phyloP scores from a whole-genome alignment of 257 asterid genomes.

The Ehretia macrophylla region DNA sequence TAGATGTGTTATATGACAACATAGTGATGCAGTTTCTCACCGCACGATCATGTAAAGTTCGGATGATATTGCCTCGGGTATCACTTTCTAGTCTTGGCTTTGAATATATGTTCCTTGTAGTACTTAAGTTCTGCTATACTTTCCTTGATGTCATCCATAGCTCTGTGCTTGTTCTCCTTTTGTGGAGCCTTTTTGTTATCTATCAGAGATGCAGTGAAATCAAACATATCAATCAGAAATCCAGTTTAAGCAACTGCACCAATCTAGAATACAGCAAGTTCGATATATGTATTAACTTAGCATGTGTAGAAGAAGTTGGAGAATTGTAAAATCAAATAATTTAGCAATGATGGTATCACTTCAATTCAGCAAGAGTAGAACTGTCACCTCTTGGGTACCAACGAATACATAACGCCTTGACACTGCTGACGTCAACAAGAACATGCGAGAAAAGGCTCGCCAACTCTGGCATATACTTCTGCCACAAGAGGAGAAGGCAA shows the following conservation, averaged over 20 bases:
- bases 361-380: conserved; percentile 17
- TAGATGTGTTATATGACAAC: no score
- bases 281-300: not conserved
- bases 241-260: not conserved
- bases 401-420: conserved; percentile 76
- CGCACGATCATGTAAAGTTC: no score
- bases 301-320: not conserved
- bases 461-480: conserved; percentile 95
- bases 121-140: conserved; percentile 79
- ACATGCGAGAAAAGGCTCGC: conserved; percentile 85
- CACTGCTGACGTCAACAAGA: conserved; percentile 91
- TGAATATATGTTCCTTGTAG: conserved; percentile 77
- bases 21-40: no score
- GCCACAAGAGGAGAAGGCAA: conserved; percentile 22
- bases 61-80: no score
- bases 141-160: conserved; percentile 91
- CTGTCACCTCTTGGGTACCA: conserved; percentile 89
- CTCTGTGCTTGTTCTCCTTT: conserved; percentile 80
- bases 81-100: conserved; percentile 48
- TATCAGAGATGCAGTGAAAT: conserved; percentile 16
- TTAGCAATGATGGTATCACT: not conserved
- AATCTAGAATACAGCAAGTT: no score
- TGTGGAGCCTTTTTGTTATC: conserved; percentile 74
- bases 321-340: not conserved
- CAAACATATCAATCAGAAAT: not conserved